Conservation (phyloP, 192 early-diverging fungal species). For the Martensiomyces pterosporus region DNA sequence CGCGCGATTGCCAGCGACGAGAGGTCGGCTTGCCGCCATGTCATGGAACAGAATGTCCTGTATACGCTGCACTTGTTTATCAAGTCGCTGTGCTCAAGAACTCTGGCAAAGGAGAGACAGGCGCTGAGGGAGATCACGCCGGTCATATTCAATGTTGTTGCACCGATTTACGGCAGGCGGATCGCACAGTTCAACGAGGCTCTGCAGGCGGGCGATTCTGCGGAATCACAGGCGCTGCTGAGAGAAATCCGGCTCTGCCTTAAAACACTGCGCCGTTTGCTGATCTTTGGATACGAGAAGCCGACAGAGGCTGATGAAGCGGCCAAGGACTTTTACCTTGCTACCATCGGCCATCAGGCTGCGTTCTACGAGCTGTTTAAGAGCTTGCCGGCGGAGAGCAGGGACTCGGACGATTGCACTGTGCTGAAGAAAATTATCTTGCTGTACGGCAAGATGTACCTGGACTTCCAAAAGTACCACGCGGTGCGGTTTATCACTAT, state of each 20-base stretch:
- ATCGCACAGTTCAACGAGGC: slow-evolving; percentile 52
- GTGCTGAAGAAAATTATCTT: slow-evolving; percentile 53
- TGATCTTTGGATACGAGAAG: slow-evolving; percentile 69
- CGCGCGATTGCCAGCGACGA: slow-evolving; percentile 10
- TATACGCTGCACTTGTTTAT: slow-evolving; percentile 71
- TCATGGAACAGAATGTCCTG: slow-evolving; percentile 67
- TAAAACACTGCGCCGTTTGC: slow-evolving; percentile 72
- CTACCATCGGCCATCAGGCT: slow-evolving; percentile 22
- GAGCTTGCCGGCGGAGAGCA: slow-evolving; percentile 9
- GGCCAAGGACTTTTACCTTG: slow-evolving; percentile 29
- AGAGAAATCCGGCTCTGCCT: slow-evolving; percentile 62
- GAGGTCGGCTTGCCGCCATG: slow-evolving; percentile 24
- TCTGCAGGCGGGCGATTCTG: slow-evolving; percentile 24
- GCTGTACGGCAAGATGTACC: slow-evolving; percentile 74
- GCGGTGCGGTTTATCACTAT: slow-evolving; percentile 62
- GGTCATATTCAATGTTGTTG: slow-evolving; percentile 62
- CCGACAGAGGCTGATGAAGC: slow-evolving; percentile 14
- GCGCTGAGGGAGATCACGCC: slow-evolving; percentile 62
- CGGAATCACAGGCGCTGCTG: slow-evolving; percentile 41
- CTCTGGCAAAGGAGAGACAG: slow-evolving; percentile 59
- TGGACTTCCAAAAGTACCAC: slow-evolving; percentile 65
- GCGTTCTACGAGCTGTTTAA: slow-evolving; percentile 34
- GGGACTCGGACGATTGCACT: slow-evolving; percentile 8
- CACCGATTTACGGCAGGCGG: slow-evolving; percentile 61
- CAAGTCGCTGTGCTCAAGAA: slow-evolving; percentile 70